Conservation (phyloP, 345 rosid species). For the Arabidopsis arenosa region DNA sequence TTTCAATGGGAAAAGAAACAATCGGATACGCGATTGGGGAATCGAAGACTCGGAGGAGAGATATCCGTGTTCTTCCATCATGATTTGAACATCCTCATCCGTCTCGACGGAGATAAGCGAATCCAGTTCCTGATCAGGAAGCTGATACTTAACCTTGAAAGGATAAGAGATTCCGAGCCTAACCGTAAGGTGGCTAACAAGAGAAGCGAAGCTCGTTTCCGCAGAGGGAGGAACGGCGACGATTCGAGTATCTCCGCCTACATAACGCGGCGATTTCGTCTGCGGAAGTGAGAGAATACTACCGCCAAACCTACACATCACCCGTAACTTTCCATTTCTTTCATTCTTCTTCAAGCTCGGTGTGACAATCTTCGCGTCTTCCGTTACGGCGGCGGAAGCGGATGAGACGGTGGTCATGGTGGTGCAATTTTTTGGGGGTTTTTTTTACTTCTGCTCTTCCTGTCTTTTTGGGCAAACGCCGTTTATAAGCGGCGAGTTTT, state of each 20-base stretch:
- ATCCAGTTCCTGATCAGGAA: conserved; percentile 67
- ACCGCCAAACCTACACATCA: conserved; percentile 92
- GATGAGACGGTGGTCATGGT: conserved; percentile 40
- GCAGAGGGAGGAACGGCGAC: conserved; percentile 43
- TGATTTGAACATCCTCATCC: conserved; percentile 70
- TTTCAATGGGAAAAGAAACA: conserved; percentile 58
- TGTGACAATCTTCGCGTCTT: conserved; percentile 20
- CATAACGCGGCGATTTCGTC: conserved; percentile 61
- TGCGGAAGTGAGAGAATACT: conserved; percentile 56
- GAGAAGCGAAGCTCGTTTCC: conserved; percentile 41
- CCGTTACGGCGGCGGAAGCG: conserved; percentile 36
- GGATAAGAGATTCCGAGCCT: conserved; percentile 46
- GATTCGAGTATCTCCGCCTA: conserved; percentile 70
- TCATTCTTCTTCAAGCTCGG: neutral
- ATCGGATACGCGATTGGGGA: conserved; percentile 49
- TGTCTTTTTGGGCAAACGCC: conserved; percentile 19
- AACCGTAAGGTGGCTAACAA: conserved; percentile 48
- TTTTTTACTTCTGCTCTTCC: neutral
- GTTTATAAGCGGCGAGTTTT: conserved; percentile 32
- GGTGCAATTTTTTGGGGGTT: conserved; percentile 24
- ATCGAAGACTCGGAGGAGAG: conserved; percentile 38
- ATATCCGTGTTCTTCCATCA: conserved; percentile 66
- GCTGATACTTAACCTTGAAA: conserved; percentile 65
- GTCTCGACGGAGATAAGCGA: conserved; percentile 64
- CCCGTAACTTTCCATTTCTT: conserved; percentile 55